Percentiles rank a stretch among this genome's conserved stretches.
Evolutionary conservation across 345 rosid species (phyloP).

Genomic region (Brassica nigra): DNA sequence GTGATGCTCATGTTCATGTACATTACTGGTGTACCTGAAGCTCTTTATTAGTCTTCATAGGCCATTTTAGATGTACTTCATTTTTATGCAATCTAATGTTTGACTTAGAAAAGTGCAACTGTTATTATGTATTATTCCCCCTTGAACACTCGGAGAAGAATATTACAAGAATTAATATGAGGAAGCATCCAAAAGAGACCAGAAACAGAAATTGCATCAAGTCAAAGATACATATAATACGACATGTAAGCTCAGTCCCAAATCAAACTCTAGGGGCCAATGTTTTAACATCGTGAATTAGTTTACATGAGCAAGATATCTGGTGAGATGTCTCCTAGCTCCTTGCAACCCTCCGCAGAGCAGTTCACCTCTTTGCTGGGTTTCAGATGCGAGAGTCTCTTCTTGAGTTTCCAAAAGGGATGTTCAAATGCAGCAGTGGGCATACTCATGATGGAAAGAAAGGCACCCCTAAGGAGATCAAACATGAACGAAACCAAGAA

Average conservation of each 20-base stretch:
- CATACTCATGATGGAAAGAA: background rate
- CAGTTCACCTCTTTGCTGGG: background rate
- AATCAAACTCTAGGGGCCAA: background rate
- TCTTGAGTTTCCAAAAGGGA: background rate
- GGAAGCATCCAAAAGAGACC: background rate
- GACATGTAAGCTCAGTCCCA: too few species aligned
- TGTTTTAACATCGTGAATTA: background rate
- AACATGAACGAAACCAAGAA: background rate
- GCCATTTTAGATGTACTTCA: slow-evolving; percentile 12
- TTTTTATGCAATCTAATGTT: too few species aligned
- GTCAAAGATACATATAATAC: background rate
- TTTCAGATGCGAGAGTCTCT: background rate
- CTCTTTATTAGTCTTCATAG: slow-evolving; percentile 18
- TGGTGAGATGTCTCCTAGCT: background rate
- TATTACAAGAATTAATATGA: too few species aligned
- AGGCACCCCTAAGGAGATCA: background rate
- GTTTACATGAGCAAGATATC: background rate
- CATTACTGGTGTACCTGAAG: slow-evolving; percentile 34
- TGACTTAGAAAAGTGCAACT: too few species aligned
- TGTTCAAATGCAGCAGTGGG: background rate
- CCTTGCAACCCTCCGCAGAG: background rate
- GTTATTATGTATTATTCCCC: too few species aligned
- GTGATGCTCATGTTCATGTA: slow-evolving; percentile 7
- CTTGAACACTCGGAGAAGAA: too few species aligned
- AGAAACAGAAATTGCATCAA: background rate